A percentile compares a stretch with the other conserved stretches of the same genome.
Conservation (phyloP, 2,329 filamentous ascomycete genomes). For the Cercospora janseana region DNA sequence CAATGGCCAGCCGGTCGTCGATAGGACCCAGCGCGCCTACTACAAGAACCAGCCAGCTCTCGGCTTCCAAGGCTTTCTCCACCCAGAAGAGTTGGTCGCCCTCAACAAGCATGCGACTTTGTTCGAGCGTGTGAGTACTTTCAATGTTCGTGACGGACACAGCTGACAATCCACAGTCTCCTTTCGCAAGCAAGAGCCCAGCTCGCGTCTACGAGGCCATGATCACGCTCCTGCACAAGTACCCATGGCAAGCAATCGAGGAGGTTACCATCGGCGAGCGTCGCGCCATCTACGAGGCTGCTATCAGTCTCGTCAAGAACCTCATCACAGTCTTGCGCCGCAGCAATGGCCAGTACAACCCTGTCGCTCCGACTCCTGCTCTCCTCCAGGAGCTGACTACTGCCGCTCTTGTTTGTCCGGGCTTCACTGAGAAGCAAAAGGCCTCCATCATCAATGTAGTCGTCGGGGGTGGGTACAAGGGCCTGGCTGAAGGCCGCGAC, state of each 20-base stretch:
- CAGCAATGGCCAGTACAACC: constrained; percentile 15
- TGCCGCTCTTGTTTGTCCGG: constrained; percentile 34
- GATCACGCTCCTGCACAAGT: constrained; percentile 55
- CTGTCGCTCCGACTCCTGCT: constrained; percentile 24
- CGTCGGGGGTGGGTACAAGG: constrained; percentile 22
- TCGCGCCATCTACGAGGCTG: constrained; percentile 44
- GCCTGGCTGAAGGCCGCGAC: constrained; percentile 22
- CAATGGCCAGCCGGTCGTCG: constrained; percentile 37
- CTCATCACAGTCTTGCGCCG: constrained; percentile 30
- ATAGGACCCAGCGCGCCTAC: constrained; percentile 43
- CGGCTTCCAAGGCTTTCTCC: constrained; percentile 54
- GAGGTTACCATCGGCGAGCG: constrained; percentile 50
- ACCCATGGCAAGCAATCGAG: constrained; percentile 50
- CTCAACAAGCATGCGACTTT: constrained; percentile 50
- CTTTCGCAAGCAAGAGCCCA: constrained; percentile 50
- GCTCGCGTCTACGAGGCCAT: constrained; percentile 55
- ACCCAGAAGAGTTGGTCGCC: constrained; percentile 50
- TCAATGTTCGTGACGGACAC: neutral
- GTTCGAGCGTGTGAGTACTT: constrained; percentile 49
- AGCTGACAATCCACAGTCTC: constrained; percentile 41
- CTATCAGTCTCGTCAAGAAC: constrained; percentile 26
- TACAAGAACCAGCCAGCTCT: constrained; percentile 48
- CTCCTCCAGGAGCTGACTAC: constrained; percentile 37
- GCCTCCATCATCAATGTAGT: constrained; percentile 23
- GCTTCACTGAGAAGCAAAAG: constrained; percentile 39